Evolutionary conservation across 1,139 yeast species (phyloP), one percentile per base, ranked within the genome.

Genomic region (Debaryomycetaceae sp.): DNA sequence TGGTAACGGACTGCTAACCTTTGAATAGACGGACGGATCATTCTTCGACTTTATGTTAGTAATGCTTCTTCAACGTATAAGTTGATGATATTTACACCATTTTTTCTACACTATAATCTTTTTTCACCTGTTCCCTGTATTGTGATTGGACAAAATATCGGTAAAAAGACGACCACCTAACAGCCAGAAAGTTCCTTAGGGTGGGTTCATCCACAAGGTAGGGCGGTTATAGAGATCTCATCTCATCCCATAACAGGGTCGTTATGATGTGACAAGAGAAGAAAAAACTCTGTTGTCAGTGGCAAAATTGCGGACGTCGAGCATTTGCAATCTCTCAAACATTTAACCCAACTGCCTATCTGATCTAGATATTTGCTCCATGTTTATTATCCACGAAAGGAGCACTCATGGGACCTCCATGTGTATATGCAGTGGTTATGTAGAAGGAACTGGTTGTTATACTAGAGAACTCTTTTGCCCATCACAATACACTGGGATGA

Each of bases 1-100:
- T 70, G 73, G 52, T 58, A 55, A 56, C 77, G 75, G 38, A 66
- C 51, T 44, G 74, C 72, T 51, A 65, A 53, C 64, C 72, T 70
- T 51, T 56, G 65, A 50, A 70, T 49, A 40, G 75, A 58, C 56
- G 63, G 70, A 52, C 72, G 71, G 46, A 69, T 61, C 75, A 69
- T 69, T 46, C 43, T 50, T 29, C 7, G 14, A 19, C 33, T 30
- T 17, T 13, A 31, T 44, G 41, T 38, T 39, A 40, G 43, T 45
- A 35, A n/a, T 17, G 14, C 17, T 17, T 14, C 30, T 14, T 14
- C 7, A 39, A 18, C 28, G 28, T 33, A 28, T 30, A 16, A 14
- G 6, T 14, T 17, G 22, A 11, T 34, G 40, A 36, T 40, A 36
- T 8, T 22, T 3, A 3, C 26, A 22, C 26, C 26, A 22, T 8